Conservation (phyloP, 495 filamentous ascomycete genomes). For the Hypoxylon cercidicola region DNA sequence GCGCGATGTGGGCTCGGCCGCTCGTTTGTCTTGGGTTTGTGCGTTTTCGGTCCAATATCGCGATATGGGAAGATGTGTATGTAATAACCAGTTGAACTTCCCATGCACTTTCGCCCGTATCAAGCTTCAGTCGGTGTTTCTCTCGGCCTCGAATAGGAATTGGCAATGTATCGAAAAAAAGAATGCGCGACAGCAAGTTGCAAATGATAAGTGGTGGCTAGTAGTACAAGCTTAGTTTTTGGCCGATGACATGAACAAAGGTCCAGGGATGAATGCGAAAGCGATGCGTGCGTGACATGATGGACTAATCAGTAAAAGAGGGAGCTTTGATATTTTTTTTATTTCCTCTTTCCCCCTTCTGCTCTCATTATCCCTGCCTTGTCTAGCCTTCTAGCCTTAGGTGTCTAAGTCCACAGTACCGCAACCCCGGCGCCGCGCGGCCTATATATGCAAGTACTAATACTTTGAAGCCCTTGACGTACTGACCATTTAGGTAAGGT, state of each 20-base stretch:
- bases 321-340: conserved; percentile 30
- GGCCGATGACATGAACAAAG: conserved; percentile 25
- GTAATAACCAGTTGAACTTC: conserved; percentile 12
- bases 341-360: background rate
- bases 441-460: conserved; percentile 1
- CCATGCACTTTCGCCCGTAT: background rate
- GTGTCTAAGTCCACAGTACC: conserved; percentile 8
- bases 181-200: conserved; percentile 19
- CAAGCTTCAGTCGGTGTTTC: background rate
- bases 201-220: conserved; percentile 13
- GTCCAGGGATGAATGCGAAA: conserved; percentile 43
- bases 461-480: background rate
- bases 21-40: conserved; percentile 24
- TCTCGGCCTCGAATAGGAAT: conserved; percentile 6
- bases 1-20: background rate
- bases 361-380: conserved; percentile 17
- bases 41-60: conserved; percentile 29
- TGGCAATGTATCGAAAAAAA: conserved; percentile 2
- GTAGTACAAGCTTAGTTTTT: conserved; percentile 27
- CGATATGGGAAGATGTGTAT: conserved; percentile 3
- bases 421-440: background rate
- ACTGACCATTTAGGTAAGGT: background rate
- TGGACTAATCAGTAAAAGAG: conserved; percentile 24
- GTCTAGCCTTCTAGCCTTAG: background rate
- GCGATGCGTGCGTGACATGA: conserved; percentile 31